Conservation (phyloP, 2,329 filamentous ascomycete species). For the Ilyonectria robusta region DNA sequence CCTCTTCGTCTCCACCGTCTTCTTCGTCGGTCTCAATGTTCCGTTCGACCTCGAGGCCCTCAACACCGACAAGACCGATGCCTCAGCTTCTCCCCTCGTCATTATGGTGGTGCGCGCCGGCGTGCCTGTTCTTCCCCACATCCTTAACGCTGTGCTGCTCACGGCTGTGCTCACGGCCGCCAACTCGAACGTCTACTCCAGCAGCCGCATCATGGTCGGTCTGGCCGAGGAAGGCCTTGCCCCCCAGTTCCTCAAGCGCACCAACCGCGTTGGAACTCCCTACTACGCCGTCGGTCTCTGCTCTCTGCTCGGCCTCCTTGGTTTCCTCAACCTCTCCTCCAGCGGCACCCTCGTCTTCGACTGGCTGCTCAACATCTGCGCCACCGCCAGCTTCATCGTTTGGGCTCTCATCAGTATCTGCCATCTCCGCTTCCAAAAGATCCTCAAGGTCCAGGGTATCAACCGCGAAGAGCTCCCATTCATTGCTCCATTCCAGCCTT, state of each 20-base stretch:
- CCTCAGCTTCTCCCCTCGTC: constrained; percentile 76
- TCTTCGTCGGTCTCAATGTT: constrained; percentile 81
- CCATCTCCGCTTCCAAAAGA: constrained; percentile 77
- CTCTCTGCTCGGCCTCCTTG: constrained; percentile 73
- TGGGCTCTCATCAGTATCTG: constrained; percentile 78
- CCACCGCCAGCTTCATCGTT: constrained; percentile 78
- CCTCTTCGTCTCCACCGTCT: constrained; percentile 75
- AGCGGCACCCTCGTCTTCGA: constrained; percentile 74
- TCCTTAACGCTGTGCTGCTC: constrained; percentile 84
- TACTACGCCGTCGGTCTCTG: constrained; percentile 69
- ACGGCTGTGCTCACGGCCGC: constrained; percentile 85
- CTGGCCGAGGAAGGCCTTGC: constrained; percentile 76
- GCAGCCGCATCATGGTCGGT: constrained; percentile 76
- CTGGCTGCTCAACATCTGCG: constrained; percentile 81
- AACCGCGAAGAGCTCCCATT: constrained; percentile 72
- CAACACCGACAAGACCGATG: constrained; percentile 66
- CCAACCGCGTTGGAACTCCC: constrained; percentile 74
- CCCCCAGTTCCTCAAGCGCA: constrained; percentile 70
- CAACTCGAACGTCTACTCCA: constrained; percentile 83
- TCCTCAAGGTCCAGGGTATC: constrained; percentile 69
- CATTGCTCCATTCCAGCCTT: constrained; percentile 73
- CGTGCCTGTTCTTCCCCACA: constrained; percentile 73
- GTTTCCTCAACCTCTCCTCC: constrained; percentile 76
- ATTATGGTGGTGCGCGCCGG: constrained; percentile 73
- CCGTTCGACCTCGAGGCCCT: constrained; percentile 73